These are phyloP conservation scores for Fonsecaea nubica DNA, from an alignment of 2,329 filamentous ascomycete genomes.

Conservation along the genomic window DNA sequence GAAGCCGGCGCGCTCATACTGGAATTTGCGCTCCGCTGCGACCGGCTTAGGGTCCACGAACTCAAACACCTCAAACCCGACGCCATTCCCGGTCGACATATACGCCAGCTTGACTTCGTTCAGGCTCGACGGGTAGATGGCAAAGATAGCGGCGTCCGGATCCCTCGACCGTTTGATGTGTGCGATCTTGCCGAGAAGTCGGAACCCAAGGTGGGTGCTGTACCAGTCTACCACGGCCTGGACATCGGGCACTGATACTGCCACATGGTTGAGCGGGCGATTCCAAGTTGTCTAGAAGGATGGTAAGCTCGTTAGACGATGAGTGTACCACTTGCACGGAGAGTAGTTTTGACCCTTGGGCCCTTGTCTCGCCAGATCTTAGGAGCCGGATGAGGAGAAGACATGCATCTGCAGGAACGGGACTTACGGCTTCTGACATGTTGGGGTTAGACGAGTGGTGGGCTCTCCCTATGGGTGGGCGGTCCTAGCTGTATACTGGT, in stretches of 20 bases:
- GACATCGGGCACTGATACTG: constrained; percentile 23
- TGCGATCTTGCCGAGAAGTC: constrained; percentile 41
- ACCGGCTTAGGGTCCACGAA: constrained; percentile 42
- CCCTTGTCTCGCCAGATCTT: background rate
- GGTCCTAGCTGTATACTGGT: background rate
- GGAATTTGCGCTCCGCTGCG: constrained; percentile 31
- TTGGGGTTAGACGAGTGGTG: background rate
- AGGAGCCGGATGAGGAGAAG: background rate
- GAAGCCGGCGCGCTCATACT: constrained; percentile 44
- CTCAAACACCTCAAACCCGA: constrained; percentile 47
- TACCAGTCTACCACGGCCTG: constrained; percentile 27
- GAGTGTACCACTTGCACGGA: background rate
- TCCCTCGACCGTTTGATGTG: constrained; percentile 46
- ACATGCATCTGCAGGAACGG: background rate
- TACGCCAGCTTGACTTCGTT: constrained; percentile 44
- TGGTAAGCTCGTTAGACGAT: constrained; percentile 6
- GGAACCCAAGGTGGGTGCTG: constrained; percentile 21
- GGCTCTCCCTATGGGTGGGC: background rate
- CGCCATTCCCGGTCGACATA: constrained; percentile 44
- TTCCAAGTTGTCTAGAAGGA: constrained; percentile 2
- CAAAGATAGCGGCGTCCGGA: constrained; percentile 53
- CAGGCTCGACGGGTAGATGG: constrained; percentile 43
- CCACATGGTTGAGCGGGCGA: constrained; percentile 28
- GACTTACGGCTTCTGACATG: constrained; percentile 6
- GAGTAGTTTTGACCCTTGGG: background rate